Evolutionary conservation across 2,329 filamentous ascomycete species (phyloP), one percentile per base, ranked within the genome.

Genomic region (Talaromyces sp.): DNA sequence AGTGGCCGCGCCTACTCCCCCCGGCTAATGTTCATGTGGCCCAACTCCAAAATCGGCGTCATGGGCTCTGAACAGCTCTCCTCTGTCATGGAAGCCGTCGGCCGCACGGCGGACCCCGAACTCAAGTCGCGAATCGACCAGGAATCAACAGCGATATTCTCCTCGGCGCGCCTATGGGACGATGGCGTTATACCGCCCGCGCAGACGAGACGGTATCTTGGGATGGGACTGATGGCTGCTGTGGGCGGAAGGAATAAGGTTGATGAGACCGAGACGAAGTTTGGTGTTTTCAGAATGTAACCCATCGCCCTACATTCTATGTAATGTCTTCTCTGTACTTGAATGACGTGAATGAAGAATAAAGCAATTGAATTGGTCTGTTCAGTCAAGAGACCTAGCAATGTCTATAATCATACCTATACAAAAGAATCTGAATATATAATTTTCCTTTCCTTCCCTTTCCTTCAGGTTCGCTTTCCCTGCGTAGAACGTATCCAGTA

Each of bases 11-110:
- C 95, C 1, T 99, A 97, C 78, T 87, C 87, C n/a, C 94, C 94
- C 0, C 84, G 93, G 13, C 92, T 98, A 77, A 79, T 98, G 67
- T 97, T 92, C 88, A 96, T 94, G 84, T 99, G 95, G 95, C 95
- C 95, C 47, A 97, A 96, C 71, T 93, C 95, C n/a, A 90, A 91
- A 74, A 92, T 97, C 60, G 92, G 91, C 37, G 93, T 99, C 71
- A 99, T 99, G 95, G 95, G 95, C 22, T 86, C 90, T 47, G 94
- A 97, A 79, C 94, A 98, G 81, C 83, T 99, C 41, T 89, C 90
- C 8, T 87, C 90, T 3, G 95, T 99, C 67, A 98, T 99, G 95
- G 91, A 93, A 79, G 91, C 93, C 1, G 94, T 99, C 0, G 93
- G 94, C 9, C 90, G 91, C 78, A 87, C 87, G 66, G 88, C 88